Evolutionary conservation across 179 eudicot species (phyloP).

Genomic region (Sideroxylon spinosum): DNA sequence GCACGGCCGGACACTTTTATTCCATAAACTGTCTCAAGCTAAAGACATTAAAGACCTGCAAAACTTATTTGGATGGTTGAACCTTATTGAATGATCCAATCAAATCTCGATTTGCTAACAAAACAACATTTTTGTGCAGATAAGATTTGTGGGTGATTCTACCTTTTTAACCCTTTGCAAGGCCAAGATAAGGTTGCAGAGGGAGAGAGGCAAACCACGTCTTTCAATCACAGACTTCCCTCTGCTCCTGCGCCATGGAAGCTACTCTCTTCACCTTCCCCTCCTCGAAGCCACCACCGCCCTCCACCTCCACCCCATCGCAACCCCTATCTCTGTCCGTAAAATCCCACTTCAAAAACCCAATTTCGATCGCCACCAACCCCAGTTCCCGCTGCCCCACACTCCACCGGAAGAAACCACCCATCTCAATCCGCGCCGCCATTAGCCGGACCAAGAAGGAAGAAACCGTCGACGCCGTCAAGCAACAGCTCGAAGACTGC

Average conservation of each 20-base stretch:
- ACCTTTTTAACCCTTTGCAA: no score
- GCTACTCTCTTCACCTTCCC: slow-evolving; percentile 33
- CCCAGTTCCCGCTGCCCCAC: slow-evolving; percentile 12
- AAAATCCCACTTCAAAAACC: slow-evolving; percentile 33
- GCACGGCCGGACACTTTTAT: no score
- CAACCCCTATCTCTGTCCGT: slow-evolving; percentile 12
- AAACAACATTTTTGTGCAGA: background rate
- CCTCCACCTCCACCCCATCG: background rate
- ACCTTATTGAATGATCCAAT: background rate
- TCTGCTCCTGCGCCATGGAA: slow-evolving; percentile 31
- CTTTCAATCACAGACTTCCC: slow-evolving; percentile 15
- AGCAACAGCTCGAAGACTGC: slow-evolving; percentile 59
- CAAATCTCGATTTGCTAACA: background rate
- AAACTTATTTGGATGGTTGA: no score
- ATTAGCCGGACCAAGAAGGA: slow-evolving; percentile 80
- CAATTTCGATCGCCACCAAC: slow-evolving; percentile 24
- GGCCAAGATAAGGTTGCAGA: background rate
- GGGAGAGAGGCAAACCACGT: background rate
- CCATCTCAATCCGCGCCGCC: slow-evolving; percentile 45
- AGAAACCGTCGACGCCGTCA: slow-evolving; percentile 68
- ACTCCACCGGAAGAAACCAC: background rate
- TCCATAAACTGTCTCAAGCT: background rate
- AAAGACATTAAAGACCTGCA: background rate
- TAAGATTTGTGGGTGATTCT: no score
- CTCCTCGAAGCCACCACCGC: slow-evolving; percentile 20